Evolutionary conservation across 352 stramenopile species (phyloP).

Genomic region (Phytophthora rubi): DNA sequence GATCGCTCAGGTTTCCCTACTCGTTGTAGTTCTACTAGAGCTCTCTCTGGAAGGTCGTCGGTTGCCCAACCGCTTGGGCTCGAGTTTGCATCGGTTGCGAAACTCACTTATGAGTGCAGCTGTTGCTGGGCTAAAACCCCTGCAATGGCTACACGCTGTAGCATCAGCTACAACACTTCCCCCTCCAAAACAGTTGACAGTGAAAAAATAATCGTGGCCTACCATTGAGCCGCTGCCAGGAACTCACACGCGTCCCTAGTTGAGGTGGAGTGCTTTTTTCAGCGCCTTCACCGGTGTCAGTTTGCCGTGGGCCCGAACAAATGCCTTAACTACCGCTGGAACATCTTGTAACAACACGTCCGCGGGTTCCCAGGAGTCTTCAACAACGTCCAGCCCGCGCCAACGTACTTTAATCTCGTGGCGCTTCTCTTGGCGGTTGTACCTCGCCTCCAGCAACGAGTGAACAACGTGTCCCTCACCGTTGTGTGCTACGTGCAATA

Average conservation of each 20-base stretch:
- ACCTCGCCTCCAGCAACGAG: not conserved
- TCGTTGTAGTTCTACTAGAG: no score
- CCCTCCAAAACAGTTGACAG: not conserved
- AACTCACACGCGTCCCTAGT: not conserved
- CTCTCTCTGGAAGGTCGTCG: no score
- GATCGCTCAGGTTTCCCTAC: no score
- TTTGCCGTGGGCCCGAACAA: not conserved
- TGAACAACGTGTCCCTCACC: not conserved
- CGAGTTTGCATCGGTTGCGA: not conserved
- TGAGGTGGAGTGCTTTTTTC: not conserved
- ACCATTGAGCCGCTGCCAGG: not conserved
- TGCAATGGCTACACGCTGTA: not conserved
- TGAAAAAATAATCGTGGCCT: not conserved
- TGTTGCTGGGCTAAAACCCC: not conserved
- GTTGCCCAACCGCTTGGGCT: no score
- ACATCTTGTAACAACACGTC: not conserved
- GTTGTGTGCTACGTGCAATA: not conserved
- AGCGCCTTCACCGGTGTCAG: not conserved
- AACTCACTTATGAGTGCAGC: not conserved
- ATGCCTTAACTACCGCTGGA: not conserved
- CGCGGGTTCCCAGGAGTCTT: not conserved
- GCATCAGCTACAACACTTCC: not conserved
- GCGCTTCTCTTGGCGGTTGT: not conserved
- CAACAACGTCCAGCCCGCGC: not conserved
- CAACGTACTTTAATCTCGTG: not conserved